Percentiles rank a stretch among this genome's conserved stretches.
These are phyloP conservation scores for Backusella circina DNA, from an alignment of 192 early-diverging fungal genomes.

Conservation along the genomic window DNA sequence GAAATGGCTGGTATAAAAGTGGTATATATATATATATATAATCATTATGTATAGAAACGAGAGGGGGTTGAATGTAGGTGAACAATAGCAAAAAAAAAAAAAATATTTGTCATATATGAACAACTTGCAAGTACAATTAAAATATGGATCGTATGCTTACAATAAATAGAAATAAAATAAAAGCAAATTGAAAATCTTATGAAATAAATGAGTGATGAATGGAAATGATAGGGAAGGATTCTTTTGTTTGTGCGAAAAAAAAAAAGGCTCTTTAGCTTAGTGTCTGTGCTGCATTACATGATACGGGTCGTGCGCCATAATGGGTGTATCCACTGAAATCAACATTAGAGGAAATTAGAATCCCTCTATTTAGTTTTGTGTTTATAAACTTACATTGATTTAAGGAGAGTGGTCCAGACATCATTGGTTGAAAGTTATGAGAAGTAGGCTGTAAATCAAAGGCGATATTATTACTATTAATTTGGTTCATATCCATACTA, in stretches of 20 bases:
- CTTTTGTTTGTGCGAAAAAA: not conserved
- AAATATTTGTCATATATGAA: not conserved
- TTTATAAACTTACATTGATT: slow-evolving; percentile 4
- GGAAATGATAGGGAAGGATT: not conserved
- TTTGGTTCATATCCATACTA: not conserved
- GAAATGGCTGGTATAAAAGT: not conserved
- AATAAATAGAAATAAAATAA: not conserved
- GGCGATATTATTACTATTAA: not conserved
- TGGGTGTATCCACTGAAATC: not conserved
- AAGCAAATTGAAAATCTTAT: not conserved
- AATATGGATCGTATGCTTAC: not conserved
- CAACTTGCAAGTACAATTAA: not conserved
- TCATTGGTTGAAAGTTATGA: not conserved
- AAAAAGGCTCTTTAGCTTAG: not conserved
- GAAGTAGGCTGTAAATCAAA: not conserved
- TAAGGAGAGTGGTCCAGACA: not conserved
- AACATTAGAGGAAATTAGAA: not conserved
- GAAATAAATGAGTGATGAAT: not conserved
- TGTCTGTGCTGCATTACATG: slow-evolving; percentile 2
- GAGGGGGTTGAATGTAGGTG: not conserved
- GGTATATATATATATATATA: not conserved
- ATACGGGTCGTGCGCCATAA: slow-evolving; percentile 2
- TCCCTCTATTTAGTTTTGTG: not conserved
- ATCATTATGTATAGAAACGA: not conserved
- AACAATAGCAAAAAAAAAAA: not conserved